Percentiles rank a stretch among this genome's conserved stretches.
Conservation (phyloP, 768 basidiomycete species). For the Lentinula raphanica region DNA sequence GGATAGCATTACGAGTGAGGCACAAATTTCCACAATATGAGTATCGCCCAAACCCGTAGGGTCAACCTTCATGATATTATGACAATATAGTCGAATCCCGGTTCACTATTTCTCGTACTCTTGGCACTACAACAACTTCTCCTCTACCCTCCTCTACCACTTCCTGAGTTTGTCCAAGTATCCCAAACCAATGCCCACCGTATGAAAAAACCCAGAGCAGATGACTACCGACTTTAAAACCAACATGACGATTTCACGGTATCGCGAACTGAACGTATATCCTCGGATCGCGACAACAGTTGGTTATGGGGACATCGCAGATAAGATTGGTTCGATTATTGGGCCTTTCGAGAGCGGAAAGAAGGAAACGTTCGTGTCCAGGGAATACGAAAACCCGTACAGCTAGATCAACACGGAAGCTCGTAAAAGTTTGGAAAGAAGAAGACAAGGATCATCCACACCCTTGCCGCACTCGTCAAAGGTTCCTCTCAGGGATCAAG, state of each 20-base stretch:
- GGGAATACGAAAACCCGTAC: constrained; percentile 51
- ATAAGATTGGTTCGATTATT: constrained; percentile 46
- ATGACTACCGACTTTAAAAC: constrained; percentile 54
- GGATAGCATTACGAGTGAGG: too few species aligned
- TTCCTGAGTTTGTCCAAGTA: constrained; percentile 65
- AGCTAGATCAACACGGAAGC: constrained; percentile 72
- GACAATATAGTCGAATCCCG: constrained; percentile 69
- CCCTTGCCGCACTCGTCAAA: too few species aligned
- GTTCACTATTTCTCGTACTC: constrained; percentile 51
- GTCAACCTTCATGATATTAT: constrained; percentile 65
- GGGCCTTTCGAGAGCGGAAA: constrained; percentile 62
- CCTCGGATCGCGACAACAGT: constrained; percentile 55
- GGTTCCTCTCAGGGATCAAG: not conserved
- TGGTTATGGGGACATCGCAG: constrained; percentile 50
- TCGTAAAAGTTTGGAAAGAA: constrained; percentile 83
- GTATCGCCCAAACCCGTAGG: too few species aligned
- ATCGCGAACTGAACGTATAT: constrained; percentile 66
- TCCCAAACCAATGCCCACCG: constrained; percentile 51
- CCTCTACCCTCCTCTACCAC: constrained; percentile 74
- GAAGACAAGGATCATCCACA: constrained; percentile 95
- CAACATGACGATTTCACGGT: constrained; percentile 62
- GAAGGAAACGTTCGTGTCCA: constrained; percentile 41
- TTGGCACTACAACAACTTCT: constrained; percentile 55
- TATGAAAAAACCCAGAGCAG: constrained; percentile 65
- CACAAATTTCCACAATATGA: too few species aligned